Evolutionary conservation across 371 early-diverging fungal genomes (phyloP), one percentile per base, ranked within the genome.

Genomic region (Apophysomyces trapeziformis): DNA sequence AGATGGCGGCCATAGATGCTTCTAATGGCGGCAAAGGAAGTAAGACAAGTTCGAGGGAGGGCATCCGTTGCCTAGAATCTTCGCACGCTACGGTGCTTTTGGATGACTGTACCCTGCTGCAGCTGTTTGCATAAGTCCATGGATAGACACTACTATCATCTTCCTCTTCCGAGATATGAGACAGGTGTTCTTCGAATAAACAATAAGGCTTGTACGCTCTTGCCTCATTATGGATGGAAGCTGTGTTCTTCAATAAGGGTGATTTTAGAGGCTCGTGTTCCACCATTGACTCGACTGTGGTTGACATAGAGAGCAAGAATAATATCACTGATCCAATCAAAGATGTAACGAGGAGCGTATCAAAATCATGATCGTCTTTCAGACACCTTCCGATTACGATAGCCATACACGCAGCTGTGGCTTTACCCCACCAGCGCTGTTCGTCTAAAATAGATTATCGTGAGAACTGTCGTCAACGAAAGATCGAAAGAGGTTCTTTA

Each of bases 331-430:
- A 77, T 21, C 80, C 77, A 37, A 75, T 67, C 50, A 80, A 38
- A 2, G 72, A 63, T 3, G 68, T 72, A 5, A 77, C 77, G 68
- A 80, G 73, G 1, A 80, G 58, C 5, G 80, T 80, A 65, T 80
- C 80, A 65, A 80, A 80, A 56, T 80, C 80, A 62, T 80, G 77
- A 45, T 80, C 80, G 41, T 77, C 72, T n/a, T 73, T 73, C 14
- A 80, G 44, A n/a, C 64, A 75, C 65, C 68, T 75, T 16, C 77
- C 80, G 41, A 80, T 75, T 1, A 65, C 66, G 4, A 77, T 32
- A 0, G 74, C 66, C 74, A 73, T 75, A 14, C 72, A 35, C 12
- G 69, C 74, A 18, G 69, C 67, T n/a, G 69, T 66, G 12, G 63
- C 47, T 60, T 77, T 73, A 0, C 80, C 80, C 70, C 77, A 80